These are phyloP conservation scores for Ceratocystis alfenasii DNA, from an alignment of 2,329 filamentous ascomycete species.

Conservation along the genomic window DNA sequence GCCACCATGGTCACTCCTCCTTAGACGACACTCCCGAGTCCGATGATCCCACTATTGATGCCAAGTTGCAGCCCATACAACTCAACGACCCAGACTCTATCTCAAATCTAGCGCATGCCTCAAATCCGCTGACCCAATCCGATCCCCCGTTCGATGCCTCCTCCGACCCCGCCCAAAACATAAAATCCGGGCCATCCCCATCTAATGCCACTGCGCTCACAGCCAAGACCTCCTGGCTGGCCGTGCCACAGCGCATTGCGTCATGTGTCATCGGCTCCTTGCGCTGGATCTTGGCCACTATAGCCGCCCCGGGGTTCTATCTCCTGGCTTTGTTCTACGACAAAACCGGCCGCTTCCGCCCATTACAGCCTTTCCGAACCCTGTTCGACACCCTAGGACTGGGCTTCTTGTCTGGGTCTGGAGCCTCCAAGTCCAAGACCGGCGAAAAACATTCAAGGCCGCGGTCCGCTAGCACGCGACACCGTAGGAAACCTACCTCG, in stretches of 20 bases:
- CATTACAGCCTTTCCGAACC: constrained; percentile 59
- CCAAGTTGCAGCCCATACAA: constrained; percentile 29
- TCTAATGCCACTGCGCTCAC: not conserved
- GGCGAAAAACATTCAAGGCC: constrained; percentile 10
- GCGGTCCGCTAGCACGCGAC: constrained; percentile 7
- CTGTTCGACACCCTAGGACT: constrained; percentile 34
- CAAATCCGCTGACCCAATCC: constrained; percentile 28
- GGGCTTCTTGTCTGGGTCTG: not conserved
- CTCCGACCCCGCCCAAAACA: constrained; percentile 52
- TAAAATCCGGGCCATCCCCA: constrained; percentile 31
- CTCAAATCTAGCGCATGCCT: constrained; percentile 23
- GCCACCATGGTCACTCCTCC: constrained; percentile 28
- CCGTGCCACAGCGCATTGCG: constrained; percentile 57
- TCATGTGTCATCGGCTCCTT: constrained; percentile 63
- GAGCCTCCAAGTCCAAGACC: not conserved
- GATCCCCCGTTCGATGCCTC: constrained; percentile 15
- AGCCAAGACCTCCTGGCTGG: constrained; percentile 34
- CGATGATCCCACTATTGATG: constrained; percentile 1
- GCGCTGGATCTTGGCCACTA: constrained; percentile 63
- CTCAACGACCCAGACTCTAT: constrained; percentile 20
- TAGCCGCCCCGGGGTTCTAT: constrained; percentile 71
- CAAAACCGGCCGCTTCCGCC: constrained; percentile 64
- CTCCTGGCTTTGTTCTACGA: constrained; percentile 74
- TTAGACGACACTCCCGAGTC: constrained; percentile 31
- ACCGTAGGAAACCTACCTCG: constrained; percentile 14